Evolutionary conservation across 495 filamentous ascomycete genomes (phyloP).

Genomic region (Aspergillus sparsus): DNA sequence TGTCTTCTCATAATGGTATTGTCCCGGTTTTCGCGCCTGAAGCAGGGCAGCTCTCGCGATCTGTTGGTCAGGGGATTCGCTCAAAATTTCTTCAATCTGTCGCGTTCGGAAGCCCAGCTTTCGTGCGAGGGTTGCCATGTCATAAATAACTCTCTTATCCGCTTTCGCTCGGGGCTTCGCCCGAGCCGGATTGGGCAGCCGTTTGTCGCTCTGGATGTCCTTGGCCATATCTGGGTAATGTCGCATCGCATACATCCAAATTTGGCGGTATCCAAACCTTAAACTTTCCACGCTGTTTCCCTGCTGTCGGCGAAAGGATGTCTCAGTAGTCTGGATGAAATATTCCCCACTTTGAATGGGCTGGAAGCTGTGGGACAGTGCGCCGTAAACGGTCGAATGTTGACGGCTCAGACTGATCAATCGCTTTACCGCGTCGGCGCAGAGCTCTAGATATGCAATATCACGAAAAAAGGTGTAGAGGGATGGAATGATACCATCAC

Average conservation of each 20-base stretch:
- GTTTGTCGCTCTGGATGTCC: slow-evolving; percentile 21
- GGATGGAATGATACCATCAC: slow-evolving; percentile 33
- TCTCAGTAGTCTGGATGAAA: slow-evolving; percentile 32
- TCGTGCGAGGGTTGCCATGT: slow-evolving; percentile 31
- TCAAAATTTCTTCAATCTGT: slow-evolving; percentile 25
- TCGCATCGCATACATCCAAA: slow-evolving; percentile 32
- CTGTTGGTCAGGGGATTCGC: slow-evolving; percentile 31
- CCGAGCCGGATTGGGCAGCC: no score
- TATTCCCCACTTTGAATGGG: slow-evolving; percentile 6
- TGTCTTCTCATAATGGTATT: slow-evolving; percentile 29
- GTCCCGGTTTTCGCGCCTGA: slow-evolving; percentile 32
- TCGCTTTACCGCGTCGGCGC: slow-evolving; percentile 31
- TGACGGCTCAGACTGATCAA: slow-evolving; percentile 22
- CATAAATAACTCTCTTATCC: slow-evolving; percentile 30
- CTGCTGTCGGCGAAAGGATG: slow-evolving; percentile 17
- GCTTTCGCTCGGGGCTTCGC: slow-evolving; percentile 27
- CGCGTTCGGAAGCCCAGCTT: slow-evolving; percentile 33
- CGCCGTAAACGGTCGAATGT: background rate
- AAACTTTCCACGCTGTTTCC: slow-evolving; percentile 16
- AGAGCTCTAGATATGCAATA: slow-evolving; percentile 33
- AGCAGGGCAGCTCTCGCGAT: slow-evolving; percentile 34
- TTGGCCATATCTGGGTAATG: slow-evolving; percentile 31
- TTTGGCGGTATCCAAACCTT: slow-evolving; percentile 27
- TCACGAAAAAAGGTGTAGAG: slow-evolving; percentile 42
- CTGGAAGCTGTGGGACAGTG: slow-evolving; percentile 6